Percentiles rank a stretch among this genome's conserved stretches.
phyloP scores from a whole-genome alignment of 148 eudicot genomes.

The Arctostaphylos glauca region DNA sequence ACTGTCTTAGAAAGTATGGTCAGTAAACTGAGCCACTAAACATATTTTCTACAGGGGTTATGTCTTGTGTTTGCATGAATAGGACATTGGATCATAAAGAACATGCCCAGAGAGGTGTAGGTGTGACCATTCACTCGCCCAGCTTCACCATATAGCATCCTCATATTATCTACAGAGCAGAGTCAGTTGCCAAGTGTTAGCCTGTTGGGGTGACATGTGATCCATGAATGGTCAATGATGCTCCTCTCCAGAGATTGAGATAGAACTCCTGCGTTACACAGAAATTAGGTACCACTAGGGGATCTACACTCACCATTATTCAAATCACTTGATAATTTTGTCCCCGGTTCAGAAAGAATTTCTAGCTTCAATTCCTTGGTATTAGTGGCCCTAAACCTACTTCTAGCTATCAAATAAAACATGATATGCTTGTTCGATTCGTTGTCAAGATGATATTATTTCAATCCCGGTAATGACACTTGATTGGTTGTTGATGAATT shows the following conservation, averaged over 20 bases:
- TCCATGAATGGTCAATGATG: not conserved
- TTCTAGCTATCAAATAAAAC: constrained; percentile 3
- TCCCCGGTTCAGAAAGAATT: not conserved
- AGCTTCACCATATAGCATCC: not conserved
- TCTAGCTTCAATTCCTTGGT: not conserved
- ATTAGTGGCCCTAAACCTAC: not conserved
- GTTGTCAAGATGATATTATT: not conserved
- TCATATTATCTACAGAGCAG: not conserved
- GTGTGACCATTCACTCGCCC: not conserved
- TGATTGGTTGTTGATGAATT: not conserved
- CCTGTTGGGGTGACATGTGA: constrained; percentile 1
- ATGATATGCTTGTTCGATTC: not conserved
- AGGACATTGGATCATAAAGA: not conserved
- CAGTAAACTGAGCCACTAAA: not conserved
- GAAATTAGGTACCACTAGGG: not conserved
- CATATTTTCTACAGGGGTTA: not conserved
- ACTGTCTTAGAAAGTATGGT: not conserved
- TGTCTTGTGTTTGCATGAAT: not conserved
- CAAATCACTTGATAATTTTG: not conserved
- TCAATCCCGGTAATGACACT: not conserved
- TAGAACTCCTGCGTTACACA: not conserved
- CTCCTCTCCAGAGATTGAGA: not conserved
- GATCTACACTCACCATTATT: not conserved
- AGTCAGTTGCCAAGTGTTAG: not conserved
- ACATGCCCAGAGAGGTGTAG: not conserved